Conservation (phyloP, 164 flowering plant genomes). For the Euptelea pleiosperma region DNA sequence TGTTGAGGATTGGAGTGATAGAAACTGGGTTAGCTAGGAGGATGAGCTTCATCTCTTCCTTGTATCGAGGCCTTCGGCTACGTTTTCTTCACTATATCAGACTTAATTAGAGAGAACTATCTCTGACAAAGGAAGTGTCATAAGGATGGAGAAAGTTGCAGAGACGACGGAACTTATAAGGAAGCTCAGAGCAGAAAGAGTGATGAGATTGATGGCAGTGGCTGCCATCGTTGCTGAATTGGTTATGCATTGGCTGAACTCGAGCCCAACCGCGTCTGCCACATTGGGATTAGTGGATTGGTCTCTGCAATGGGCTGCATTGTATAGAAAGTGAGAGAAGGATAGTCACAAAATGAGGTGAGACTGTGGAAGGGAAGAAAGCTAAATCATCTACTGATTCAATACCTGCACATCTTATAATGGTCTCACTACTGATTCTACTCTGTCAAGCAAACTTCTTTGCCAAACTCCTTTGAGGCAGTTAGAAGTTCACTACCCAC, state of each 20-base stretch:
- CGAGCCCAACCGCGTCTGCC: constrained; percentile 85
- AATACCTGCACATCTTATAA: no score
- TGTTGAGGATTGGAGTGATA: constrained; percentile 71
- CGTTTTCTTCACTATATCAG: constrained; percentile 66
- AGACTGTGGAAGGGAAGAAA: background rate
- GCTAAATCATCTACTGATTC: background rate
- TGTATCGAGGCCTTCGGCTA: constrained; percentile 88
- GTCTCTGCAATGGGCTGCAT: constrained; percentile 99
- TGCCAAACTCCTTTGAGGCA: no score
- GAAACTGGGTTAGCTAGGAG: constrained; percentile 52
- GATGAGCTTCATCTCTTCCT: constrained; percentile 92
- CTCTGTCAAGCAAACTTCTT: no score
- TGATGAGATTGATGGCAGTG: constrained; percentile 88
- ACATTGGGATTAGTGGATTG: constrained; percentile 84
- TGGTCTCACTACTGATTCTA: no score
- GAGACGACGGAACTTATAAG: constrained; percentile 27
- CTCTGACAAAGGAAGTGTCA: background rate
- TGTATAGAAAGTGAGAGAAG: constrained; percentile 79
- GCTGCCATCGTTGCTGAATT: constrained; percentile 90
- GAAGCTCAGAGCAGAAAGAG: constrained; percentile 64
- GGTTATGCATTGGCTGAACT: constrained; percentile 84
- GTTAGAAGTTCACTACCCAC: no score
- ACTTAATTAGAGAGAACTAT: constrained; percentile 51
- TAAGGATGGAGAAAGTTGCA: constrained; percentile 19
- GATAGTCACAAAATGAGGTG: background rate